These are phyloP conservation scores for Phlebopus sp. DNA, from an alignment of 1,284 basidiomycete species.

Conservation along the genomic window DNA sequence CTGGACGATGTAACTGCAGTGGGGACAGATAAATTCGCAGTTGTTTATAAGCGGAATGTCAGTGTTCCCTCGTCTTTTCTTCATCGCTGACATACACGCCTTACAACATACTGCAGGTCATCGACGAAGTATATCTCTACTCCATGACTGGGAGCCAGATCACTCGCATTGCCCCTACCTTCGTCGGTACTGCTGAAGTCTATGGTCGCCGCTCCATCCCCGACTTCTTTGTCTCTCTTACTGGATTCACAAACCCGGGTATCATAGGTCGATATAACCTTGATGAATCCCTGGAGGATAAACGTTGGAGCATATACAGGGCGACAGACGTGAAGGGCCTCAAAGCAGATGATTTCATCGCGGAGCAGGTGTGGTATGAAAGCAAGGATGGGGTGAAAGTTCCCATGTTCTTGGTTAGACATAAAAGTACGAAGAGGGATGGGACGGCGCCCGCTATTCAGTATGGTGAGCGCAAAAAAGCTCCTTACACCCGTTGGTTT, in stretches of 20 bases:
- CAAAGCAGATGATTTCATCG: slow-evolving; percentile 67
- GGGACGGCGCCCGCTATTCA: slow-evolving; percentile 79
- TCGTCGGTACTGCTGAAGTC: slow-evolving; percentile 68
- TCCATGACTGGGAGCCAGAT: slow-evolving; percentile 57
- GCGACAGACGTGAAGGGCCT: slow-evolving; percentile 66
- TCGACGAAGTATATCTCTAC: slow-evolving; percentile 80
- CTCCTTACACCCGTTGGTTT: background rate
- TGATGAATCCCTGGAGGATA: slow-evolving; percentile 42
- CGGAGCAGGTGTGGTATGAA: slow-evolving; percentile 75
- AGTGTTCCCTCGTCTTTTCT: slow-evolving; percentile 13
- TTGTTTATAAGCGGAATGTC: slow-evolving; percentile 77
- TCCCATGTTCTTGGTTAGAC: slow-evolving; percentile 85
- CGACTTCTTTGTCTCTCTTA: slow-evolving; percentile 70
- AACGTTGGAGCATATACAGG: slow-evolving; percentile 56
- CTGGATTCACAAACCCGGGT: slow-evolving; percentile 75
- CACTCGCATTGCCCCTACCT: slow-evolving; percentile 59
- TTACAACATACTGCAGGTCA: slow-evolving; percentile 48
- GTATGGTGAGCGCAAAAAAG: slow-evolving; percentile 52
- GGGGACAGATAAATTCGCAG: slow-evolving; percentile 56
- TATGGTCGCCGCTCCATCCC: slow-evolving; percentile 53
- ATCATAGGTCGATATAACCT: slow-evolving; percentile 67
- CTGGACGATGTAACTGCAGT: slow-evolving; percentile 55
- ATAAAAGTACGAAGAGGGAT: slow-evolving; percentile 68
- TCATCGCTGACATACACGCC: slow-evolving; percentile 11
- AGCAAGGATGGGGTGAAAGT: slow-evolving; percentile 81